Percentiles rank a stretch among this genome's conserved stretches.
phyloP scores from a whole-genome alignment of 305 asterid genomes.

The Fraxinus velutina region DNA sequence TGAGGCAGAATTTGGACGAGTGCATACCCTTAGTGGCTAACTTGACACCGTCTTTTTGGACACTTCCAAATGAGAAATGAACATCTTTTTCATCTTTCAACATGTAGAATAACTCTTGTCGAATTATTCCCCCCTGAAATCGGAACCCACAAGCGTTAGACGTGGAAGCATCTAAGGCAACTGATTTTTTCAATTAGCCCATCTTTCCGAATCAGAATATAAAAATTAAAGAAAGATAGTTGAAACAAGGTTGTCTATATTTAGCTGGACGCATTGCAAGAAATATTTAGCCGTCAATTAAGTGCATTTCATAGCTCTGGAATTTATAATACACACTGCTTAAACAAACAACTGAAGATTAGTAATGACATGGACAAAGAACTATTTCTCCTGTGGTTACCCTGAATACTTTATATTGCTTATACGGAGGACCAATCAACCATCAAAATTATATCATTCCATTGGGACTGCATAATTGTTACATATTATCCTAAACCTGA shows the following conservation, averaged over 20 bases:
- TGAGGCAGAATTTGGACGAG: slow-evolving; percentile 73
- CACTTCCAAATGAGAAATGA: slow-evolving; percentile 74
- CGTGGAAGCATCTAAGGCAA: neutral
- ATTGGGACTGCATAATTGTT: neutral
- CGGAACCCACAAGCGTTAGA: slow-evolving; percentile 1
- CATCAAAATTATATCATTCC: neutral
- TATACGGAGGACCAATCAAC: neutral
- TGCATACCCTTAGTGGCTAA: slow-evolving; percentile 70
- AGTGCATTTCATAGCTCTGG: neutral
- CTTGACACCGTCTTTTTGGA: slow-evolving; percentile 62
- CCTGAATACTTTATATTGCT: neutral
- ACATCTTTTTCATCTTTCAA: slow-evolving; percentile 73
- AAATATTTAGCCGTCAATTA: neutral
- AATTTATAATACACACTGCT: neutral
- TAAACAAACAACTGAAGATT: neutral
- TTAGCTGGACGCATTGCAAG: neutral
- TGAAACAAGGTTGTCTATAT: neutral
- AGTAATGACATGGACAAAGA: neutral
- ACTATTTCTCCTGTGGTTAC: neutral
- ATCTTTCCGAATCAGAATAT: neutral
- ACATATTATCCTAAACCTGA: neutral
- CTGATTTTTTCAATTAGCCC: neutral
- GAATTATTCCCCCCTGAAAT: slow-evolving; percentile 71
- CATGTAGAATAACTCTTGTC: slow-evolving; percentile 77
- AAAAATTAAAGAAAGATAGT: neutral